These are phyloP conservation scores for Penicillium freii DNA, from an alignment of 2,329 filamentous ascomycete genomes.

Conservation along the genomic window DNA sequence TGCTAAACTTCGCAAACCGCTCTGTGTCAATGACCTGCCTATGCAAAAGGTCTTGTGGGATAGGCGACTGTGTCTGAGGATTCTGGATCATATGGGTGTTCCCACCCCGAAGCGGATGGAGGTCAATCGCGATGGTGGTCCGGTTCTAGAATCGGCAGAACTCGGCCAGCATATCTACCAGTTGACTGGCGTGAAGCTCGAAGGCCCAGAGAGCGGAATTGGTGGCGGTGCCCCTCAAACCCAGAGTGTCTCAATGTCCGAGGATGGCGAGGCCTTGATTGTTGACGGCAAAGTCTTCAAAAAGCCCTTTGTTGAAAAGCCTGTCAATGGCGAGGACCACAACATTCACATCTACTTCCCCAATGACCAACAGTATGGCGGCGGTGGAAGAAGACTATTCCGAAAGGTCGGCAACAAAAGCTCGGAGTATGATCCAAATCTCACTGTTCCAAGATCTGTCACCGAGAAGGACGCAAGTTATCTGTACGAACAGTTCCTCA, in stretches of 20 bases:
- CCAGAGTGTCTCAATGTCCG: constrained; percentile 76
- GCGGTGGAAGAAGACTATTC: constrained; percentile 88
- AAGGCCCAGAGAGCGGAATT: constrained; percentile 67
- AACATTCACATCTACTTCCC: constrained; percentile 99
- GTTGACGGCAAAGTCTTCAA: constrained; percentile 79
- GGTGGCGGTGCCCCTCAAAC: constrained; percentile 58
- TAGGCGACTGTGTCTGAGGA: constrained; percentile 79
- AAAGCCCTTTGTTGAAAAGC: constrained; percentile 98
- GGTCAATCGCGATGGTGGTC: constrained; percentile 89
- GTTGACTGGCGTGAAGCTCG: constrained; percentile 72
- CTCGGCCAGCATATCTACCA: constrained; percentile 77
- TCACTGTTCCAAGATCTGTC: constrained; percentile 75
- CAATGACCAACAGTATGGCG: constrained; percentile 67
- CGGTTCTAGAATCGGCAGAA: constrained; percentile 72
- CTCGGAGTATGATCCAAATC: constrained; percentile 81
- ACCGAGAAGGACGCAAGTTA: constrained; percentile 80
- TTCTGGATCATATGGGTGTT: constrained; percentile 85
- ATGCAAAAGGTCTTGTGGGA: constrained; percentile 99
- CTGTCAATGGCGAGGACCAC: constrained; percentile 96
- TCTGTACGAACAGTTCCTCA: constrained; percentile 95
- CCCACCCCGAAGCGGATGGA: constrained; percentile 86
- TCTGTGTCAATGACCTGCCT: constrained; percentile 94
- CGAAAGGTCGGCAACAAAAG: constrained; percentile 99
- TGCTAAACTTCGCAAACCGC: constrained; percentile 86
- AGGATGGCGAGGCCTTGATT: constrained; percentile 81